Base-by-base conservation (phyloP, 495 filamentous ascomycete species). In the Pyrenula aspistea region DNA sequence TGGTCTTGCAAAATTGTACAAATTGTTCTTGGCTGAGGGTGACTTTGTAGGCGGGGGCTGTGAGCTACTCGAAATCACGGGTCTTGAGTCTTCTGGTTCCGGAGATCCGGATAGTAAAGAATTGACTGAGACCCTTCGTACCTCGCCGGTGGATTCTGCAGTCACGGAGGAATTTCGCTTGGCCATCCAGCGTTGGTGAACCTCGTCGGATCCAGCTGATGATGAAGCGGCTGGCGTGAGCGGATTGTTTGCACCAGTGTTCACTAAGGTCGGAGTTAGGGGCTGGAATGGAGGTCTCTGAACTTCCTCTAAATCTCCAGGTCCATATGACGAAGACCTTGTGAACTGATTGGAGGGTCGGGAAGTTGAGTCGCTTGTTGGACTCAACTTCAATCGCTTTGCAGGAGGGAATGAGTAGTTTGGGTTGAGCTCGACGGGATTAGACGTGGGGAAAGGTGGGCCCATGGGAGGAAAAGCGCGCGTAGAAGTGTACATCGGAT, bases 81-180 rank as follows among this genome's bases (percentile, higher is more conserved):
- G 15, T 50, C 49, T 54, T 12, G 50, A 56, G n/a, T 66, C 54
- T 8, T 61, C 22, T 4, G 51, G 61, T 3, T 63, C 66, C 25
- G 62, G 59, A 11, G 65, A 63, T 12, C 60, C 64, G 47, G 73
- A 73, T 0, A 77, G 62, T 42, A 77, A 59, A 0, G 72, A 74
- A 36, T 64, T 67, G 10, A 77, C 69, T 20, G 73, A 74, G 11
- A 77, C 58, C 23, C 72, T 64, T n/a, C 67, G 68, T 15, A 63
- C 31, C 49, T 67, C 65, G 24, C 23, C 36, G 50, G 57, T 24
- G 52, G 36, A 25, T 10, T 48, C 12, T 24, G 25, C 19, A 42
- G 54, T 24, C 22, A 53, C 20, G n/a, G 50, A 42, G 20, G 36
- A 15, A 24, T 53, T 31, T 12, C 24, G 36, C 10, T 21, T 49